Evolutionary conservation across 352 stramenopile genomes (phyloP).

Genomic region (Pythium folliculosum): DNA sequence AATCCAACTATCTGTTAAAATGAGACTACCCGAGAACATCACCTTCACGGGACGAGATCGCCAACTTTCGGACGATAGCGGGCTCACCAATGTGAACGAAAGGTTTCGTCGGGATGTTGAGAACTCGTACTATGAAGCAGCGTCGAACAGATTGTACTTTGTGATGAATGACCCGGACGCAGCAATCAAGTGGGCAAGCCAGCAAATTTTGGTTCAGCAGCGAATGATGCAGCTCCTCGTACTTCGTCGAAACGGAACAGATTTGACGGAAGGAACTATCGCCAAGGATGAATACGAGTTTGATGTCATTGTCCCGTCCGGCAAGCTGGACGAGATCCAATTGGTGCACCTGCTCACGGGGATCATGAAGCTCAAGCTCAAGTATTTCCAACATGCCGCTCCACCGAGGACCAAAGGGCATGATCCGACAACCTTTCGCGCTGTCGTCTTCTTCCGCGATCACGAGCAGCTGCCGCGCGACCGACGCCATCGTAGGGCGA

Average conservation of each 20-base stretch:
- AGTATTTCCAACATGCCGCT: not conserved
- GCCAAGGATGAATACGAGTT: not conserved
- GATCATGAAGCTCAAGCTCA: not conserved
- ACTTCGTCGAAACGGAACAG: not conserved
- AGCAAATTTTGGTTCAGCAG: not conserved
- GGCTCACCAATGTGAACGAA: too few relatives aligned
- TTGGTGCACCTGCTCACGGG: not conserved
- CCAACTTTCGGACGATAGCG: too few relatives aligned
- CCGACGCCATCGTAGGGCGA: constrained; percentile 50
- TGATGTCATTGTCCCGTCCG: not conserved
- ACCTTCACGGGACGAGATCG: too few relatives aligned
- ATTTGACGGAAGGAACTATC: not conserved
- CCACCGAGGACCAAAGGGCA: not conserved
- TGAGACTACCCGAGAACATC: too few relatives aligned
- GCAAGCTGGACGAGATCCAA: not conserved
- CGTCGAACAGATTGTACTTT: too few relatives aligned
- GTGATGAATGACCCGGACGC: too few relatives aligned
- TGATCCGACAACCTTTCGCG: not conserved
- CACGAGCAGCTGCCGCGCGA: constrained; percentile 45
- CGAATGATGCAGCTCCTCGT: not conserved
- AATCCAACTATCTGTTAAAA: too few relatives aligned
- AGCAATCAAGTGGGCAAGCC: too few relatives aligned
- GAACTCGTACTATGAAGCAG: too few relatives aligned
- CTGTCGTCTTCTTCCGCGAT: constrained; percentile 51
- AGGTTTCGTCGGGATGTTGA: too few relatives aligned